Evolutionary conservation across 2,329 filamentous ascomycete species (phyloP).

Genomic region (Emmonsia crescens): DNA sequence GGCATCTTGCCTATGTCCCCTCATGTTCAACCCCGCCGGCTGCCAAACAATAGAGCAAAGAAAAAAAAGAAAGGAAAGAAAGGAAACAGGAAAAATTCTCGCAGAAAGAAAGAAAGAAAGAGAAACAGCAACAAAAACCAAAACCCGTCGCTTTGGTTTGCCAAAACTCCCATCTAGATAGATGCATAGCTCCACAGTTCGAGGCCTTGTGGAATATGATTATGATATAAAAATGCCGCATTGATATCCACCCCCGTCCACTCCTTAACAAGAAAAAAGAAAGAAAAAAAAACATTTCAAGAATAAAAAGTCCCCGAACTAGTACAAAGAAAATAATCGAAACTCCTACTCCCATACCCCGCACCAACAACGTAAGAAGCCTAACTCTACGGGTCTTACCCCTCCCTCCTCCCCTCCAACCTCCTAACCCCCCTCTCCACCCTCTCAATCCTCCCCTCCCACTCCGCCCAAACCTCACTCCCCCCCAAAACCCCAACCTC

Average conservation of each 20-base stretch:
- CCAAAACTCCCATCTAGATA: background rate
- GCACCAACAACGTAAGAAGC: too few relatives aligned
- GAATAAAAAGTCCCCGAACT: background rate
- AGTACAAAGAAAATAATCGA: background rate
- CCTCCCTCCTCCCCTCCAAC: slow-evolving; percentile 48
- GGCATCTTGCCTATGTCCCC: too few relatives aligned
- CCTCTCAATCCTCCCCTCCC: slow-evolving; percentile 55
- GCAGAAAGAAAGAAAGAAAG: background rate
- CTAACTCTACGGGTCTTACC: too few relatives aligned
- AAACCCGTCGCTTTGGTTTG: too few relatives aligned
- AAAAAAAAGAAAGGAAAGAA: background rate
- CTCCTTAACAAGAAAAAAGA: background rate
- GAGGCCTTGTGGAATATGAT: background rate
- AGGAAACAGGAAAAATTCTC: background rate
- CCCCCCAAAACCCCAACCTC: slow-evolving; percentile 58
- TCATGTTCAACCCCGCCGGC: too few relatives aligned
- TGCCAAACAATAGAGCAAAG: too few relatives aligned
- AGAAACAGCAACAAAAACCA: background rate
- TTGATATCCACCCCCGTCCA: too few relatives aligned
- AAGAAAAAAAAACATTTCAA: background rate
- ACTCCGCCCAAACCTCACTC: slow-evolving; percentile 58
- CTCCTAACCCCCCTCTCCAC: slow-evolving; percentile 57
- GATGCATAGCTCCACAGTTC: background rate
- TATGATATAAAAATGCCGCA: background rate
- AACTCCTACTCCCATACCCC: too few relatives aligned